Percentiles rank a stretch among this genome's conserved stretches.
phyloP scores from a whole-genome alignment of 768 basidiomycete genomes.

The Multifurca ochricompacta region DNA sequence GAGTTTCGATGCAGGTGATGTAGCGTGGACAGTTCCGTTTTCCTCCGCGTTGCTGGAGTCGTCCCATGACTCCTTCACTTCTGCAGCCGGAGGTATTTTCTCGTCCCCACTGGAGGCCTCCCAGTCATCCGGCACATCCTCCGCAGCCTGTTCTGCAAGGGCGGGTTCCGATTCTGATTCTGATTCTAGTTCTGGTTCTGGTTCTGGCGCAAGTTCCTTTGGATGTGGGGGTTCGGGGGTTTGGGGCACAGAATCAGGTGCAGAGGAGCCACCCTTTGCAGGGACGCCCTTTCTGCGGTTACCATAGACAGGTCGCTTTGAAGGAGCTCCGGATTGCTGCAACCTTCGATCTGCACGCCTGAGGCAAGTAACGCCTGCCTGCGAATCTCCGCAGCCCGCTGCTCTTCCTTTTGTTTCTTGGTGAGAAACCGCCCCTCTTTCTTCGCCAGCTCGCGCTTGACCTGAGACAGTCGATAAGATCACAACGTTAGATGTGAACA shows the following conservation, averaged over 20 bases:
- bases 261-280: slow-evolving; percentile 47
- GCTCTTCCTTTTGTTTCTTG: slow-evolving; percentile 96
- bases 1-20: slow-evolving; percentile 10
- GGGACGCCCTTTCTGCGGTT: slow-evolving; percentile 72
- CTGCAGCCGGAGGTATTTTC: slow-evolving; percentile 18
- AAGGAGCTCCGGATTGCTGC: slow-evolving; percentile 45
- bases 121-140: slow-evolving; percentile 42
- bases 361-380: slow-evolving; percentile 85
- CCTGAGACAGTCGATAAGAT: slow-evolving; percentile 36
- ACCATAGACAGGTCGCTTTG: slow-evolving; percentile 77
- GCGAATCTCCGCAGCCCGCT: slow-evolving; percentile 81
- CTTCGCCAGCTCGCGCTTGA: slow-evolving; percentile 81
- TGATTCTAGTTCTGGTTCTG: slow-evolving; percentile 20
- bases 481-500: slow-evolving; percentile 8
- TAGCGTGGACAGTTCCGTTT: slow-evolving; percentile 5
- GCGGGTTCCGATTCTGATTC: slow-evolving; percentile 17
- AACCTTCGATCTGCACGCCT: slow-evolving; percentile 85
- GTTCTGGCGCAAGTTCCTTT: slow-evolving; percentile 21
- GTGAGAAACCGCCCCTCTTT: slow-evolving; percentile 92
- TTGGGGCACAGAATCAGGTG: slow-evolving; percentile 43
- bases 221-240: slow-evolving; percentile 19
- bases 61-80: slow-evolving; percentile 34
- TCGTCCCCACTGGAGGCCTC: slow-evolving; percentile 62
- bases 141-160: slow-evolving; percentile 27
- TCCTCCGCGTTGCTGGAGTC: slow-evolving; percentile 42